Percentiles rank a stretch among this genome's conserved stretches.
These are phyloP conservation scores for Fomes fomentarius DNA, from an alignment of 1,284 basidiomycete genomes.

Conservation along the genomic window DNA sequence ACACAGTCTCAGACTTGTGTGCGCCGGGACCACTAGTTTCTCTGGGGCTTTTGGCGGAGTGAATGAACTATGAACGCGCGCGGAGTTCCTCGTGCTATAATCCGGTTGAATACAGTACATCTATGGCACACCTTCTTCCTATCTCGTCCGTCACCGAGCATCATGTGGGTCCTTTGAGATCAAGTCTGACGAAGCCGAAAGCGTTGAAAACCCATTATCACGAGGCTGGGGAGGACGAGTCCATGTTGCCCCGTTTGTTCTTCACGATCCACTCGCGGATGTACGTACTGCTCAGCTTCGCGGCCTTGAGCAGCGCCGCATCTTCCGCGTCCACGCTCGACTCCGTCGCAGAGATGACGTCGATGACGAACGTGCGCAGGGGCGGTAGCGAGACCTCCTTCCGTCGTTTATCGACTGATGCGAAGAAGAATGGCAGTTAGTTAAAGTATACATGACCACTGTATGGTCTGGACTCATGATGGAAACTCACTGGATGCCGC, in stretches of 20 bases:
- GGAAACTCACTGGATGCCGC: conserved; percentile 65
- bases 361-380: conserved; percentile 78
- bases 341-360: conserved; percentile 77
- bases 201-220: no score
- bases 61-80: no score
- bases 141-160: no score
- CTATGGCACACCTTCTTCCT: no score
- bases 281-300: conserved; percentile 90
- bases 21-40: no score
- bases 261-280: conserved; percentile 84
- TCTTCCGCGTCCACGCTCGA: conserved; percentile 63
- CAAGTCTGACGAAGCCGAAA: no score
- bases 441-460: not conserved
- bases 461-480: not conserved
- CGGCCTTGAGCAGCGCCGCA: conserved; percentile 65
- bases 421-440: not conserved
- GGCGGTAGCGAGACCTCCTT: conserved; percentile 56
- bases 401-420: conserved; percentile 65
- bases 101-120: not conserved
- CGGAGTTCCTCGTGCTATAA: no score
- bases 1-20: no score
- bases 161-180: no score
- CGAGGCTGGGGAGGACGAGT: not conserved
- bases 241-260: conserved; percentile 17
- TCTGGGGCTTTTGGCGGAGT: no score